phyloP scores from a whole-genome alignment of 192 early-diverging fungal genomes.

The Dissophora globulifera region DNA sequence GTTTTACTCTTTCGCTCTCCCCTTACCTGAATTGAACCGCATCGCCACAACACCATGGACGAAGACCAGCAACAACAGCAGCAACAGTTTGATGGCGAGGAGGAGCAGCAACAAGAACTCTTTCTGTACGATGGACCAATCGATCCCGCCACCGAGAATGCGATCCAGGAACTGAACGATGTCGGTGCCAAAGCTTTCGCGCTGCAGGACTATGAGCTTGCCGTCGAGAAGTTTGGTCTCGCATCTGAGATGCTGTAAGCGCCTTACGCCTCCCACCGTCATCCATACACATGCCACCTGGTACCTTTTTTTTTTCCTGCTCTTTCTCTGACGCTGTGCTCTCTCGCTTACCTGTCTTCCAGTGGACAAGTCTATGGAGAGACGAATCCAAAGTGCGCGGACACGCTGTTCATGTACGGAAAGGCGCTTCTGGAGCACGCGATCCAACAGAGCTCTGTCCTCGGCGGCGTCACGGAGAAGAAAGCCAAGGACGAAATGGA shows the following conservation, averaged over 20 bases:
- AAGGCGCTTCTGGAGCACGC: constrained; percentile 78
- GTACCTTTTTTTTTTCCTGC: not conserved
- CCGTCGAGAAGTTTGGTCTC: constrained; percentile 73
- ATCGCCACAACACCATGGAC: constrained; percentile 15
- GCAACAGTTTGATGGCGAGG: too few relatives aligned
- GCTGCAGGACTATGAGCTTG: constrained; percentile 68
- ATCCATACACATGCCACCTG: not conserved
- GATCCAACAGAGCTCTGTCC: constrained; percentile 77
- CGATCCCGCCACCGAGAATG: constrained; percentile 30
- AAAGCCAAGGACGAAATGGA: constrained; percentile 37
- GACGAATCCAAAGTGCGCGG: constrained; percentile 72
- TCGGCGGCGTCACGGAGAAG: constrained; percentile 68
- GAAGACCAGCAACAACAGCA: constrained; percentile 5
- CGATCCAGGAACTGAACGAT: constrained; percentile 63
- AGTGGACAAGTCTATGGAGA: constrained; percentile 73
- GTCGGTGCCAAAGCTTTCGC: constrained; percentile 75
- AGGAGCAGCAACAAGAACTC: constrained; percentile 12
- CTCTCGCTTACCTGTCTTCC: not conserved
- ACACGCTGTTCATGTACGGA: constrained; percentile 80
- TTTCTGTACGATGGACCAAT: constrained; percentile 46
- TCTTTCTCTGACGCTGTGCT: not conserved
- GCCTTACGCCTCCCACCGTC: too few relatives aligned
- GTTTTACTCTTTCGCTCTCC: not conserved
- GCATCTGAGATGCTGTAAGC: constrained; percentile 74
- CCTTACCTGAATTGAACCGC: not conserved